Percentiles rank a stretch among this genome's conserved stretches.
Evolutionary conservation across 2,329 filamentous ascomycete genomes (phyloP).

Genomic region (Trichoderma breve): DNA sequence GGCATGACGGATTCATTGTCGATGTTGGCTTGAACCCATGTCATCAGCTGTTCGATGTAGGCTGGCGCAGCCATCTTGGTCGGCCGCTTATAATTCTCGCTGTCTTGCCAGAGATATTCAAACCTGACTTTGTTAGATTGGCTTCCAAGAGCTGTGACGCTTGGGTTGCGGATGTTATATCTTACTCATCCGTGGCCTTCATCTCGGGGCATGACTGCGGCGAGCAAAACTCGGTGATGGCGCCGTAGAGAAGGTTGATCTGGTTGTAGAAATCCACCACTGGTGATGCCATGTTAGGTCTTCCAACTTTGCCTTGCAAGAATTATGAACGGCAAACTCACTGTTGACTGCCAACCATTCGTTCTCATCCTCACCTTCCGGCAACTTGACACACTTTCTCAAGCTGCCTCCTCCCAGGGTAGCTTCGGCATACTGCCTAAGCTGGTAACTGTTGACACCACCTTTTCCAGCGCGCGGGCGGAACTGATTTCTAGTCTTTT

Average conservation of each 20-base stretch:
- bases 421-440: conserved; percentile 96
- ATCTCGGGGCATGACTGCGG: conserved; percentile 96
- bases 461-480: conserved; percentile 86
- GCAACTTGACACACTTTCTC: conserved; percentile 92
- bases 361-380: conserved; percentile 95
- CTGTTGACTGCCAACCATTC: conserved; percentile 98
- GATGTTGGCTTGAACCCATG: conserved; percentile 92
- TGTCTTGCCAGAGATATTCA: conserved; percentile 99
- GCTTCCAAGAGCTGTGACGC: background rate
- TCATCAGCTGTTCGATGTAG: conserved; percentile 97
- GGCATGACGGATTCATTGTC: conserved; percentile 95
- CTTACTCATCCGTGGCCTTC: conserved; percentile 99
- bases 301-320: background rate
- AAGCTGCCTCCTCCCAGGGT: conserved; percentile 92
- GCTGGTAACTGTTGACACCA: conserved; percentile 82
- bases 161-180: background rate
- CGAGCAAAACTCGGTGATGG: conserved; percentile 98
- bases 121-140: conserved; percentile 56
- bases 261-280: conserved; percentile 99
- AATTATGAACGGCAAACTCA: conserved; percentile 43
- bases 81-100: conserved; percentile 86
- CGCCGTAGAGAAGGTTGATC: conserved; percentile 97
- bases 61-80: conserved; percentile 97
- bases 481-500: conserved; percentile 86
- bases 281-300: conserved; percentile 35